Conservation (phyloP, 2,329 filamentous ascomycete species). For the Pseudogymnoascus sp. region DNA sequence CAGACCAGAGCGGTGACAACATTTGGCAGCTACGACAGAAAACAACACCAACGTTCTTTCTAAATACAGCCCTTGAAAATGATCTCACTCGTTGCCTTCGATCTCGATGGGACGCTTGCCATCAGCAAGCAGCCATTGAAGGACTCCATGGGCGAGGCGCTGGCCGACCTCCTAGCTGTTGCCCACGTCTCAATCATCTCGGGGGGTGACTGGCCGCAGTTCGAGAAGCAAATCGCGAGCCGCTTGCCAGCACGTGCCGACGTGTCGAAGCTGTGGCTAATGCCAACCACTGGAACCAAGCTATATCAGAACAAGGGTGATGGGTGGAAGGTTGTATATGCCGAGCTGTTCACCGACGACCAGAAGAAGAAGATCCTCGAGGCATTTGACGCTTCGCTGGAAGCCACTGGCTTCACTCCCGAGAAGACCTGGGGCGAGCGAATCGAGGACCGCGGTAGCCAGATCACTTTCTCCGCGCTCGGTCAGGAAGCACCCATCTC, state of each 20-base stretch:
- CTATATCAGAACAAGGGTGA: slow-evolving; percentile 30
- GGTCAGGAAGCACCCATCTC: slow-evolving; percentile 33
- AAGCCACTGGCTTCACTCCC: slow-evolving; percentile 32
- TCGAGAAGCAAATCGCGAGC: slow-evolving; percentile 34
- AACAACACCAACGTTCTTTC: neutral
- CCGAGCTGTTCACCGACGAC: slow-evolving; percentile 32
- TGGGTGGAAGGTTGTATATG: slow-evolving; percentile 30
- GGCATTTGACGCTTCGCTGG: slow-evolving; percentile 31
- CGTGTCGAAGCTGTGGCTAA: slow-evolving; percentile 34
- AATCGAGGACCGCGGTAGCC: slow-evolving; percentile 36
- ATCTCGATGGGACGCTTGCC: slow-evolving; percentile 33
- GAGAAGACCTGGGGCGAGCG: slow-evolving; percentile 33
- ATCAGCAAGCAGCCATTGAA: slow-evolving; percentile 31
- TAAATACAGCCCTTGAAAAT: slow-evolving; percentile 18
- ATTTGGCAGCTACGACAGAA: neutral
- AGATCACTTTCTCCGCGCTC: slow-evolving; percentile 37
- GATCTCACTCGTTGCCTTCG: slow-evolving; percentile 32
- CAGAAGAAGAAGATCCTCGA: slow-evolving; percentile 27
- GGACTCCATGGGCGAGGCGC: slow-evolving; percentile 28
- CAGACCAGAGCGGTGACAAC: neutral
- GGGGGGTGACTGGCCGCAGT: slow-evolving; percentile 36
- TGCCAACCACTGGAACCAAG: slow-evolving; percentile 37
- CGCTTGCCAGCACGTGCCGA: slow-evolving; percentile 31
- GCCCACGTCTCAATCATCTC: slow-evolving; percentile 36
- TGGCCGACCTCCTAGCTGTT: slow-evolving; percentile 31